These are phyloP conservation scores for Marasmius sp. DNA, from an alignment of 1,284 basidiomycete species.

Conservation along the genomic window DNA sequence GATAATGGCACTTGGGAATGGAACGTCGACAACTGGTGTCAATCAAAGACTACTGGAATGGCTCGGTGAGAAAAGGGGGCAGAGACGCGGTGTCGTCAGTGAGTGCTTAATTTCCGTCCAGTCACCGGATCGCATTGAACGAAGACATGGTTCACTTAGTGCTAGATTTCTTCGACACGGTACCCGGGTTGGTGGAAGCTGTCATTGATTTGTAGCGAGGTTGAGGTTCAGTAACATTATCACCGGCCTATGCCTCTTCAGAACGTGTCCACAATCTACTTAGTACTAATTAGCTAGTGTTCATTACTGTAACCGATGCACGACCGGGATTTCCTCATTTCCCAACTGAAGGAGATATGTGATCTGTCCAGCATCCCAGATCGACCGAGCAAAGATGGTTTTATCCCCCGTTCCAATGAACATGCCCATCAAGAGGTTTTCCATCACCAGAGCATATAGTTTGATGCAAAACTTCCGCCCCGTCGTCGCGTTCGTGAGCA, in stretches of 20 bases:
- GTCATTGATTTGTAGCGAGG: conserved; percentile 10
- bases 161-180: conserved; percentile 19
- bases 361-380: not conserved
- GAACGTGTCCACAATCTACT: no score
- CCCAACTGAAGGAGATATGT: not conserved
- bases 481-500: conserved; percentile 15
- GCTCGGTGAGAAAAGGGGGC: conserved; percentile 36
- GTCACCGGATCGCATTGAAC: not conserved
- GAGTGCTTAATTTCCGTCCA: conserved; percentile 15
- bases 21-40: conserved; percentile 32
- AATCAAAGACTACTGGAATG: conserved; percentile 41
- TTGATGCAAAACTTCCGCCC: conserved; percentile 14
- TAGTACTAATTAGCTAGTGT: no score
- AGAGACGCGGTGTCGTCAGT: conserved; percentile 44
- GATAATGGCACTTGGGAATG: conserved; percentile 42
- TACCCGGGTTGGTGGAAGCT: conserved; percentile 17
- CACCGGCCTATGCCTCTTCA: no score
- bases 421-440: conserved; percentile 20
- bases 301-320: no score
- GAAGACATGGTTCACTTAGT: conserved; percentile 4
- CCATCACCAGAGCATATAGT: conserved; percentile 18
- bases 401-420: conserved; percentile 12
- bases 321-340: not conserved
- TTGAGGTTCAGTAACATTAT: not conserved
- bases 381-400: not conserved